A percentile compares a stretch with the other conserved stretches of the same genome.
Conservation (phyloP, 1,284 basidiomycete species). For the Papiliotrema nemorosa region DNA sequence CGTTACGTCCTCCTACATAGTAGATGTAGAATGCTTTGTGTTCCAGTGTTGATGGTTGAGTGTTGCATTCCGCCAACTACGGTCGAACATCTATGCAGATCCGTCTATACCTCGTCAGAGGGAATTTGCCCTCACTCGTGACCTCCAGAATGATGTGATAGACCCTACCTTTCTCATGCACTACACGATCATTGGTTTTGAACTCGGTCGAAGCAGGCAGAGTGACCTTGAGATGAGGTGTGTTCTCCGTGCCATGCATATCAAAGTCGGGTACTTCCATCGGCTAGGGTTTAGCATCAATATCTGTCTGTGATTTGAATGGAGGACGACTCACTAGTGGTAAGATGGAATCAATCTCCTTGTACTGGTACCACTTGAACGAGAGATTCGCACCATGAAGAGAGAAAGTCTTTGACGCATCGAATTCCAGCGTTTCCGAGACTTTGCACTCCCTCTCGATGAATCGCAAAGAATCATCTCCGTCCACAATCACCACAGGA, state of each 20-base stretch:
- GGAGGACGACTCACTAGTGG: not conserved
- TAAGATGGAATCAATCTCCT: conserved; percentile 11
- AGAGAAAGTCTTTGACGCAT: conserved; percentile 6
- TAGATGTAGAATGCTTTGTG: too few species aligned
- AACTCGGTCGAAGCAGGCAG: conserved; percentile 6
- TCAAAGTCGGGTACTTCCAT: conserved; percentile 12
- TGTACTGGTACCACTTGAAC: conserved; percentile 19
- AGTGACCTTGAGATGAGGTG: conserved; percentile 6
- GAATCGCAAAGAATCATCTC: conserved; percentile 7
- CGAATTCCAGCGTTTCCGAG: conserved; percentile 8
- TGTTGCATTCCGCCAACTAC: too few species aligned
- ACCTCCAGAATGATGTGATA: conserved; percentile 18
- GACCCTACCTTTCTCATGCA: conserved; percentile 6
- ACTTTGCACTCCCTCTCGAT: not conserved
- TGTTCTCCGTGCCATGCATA: conserved; percentile 4
- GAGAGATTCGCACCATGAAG: conserved; percentile 8
- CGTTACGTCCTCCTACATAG: too few species aligned
- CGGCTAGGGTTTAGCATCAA: too few species aligned
- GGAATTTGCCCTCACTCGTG: conserved; percentile 6
- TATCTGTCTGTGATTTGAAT: not conserved
- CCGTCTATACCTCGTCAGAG: conserved; percentile 13
- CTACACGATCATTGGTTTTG: not conserved
- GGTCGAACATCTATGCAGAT: conserved; percentile 8
- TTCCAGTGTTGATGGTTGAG: too few species aligned
- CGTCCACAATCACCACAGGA: conserved; percentile 12